Percentiles rank a stretch among this genome's conserved stretches.
Evolutionary conservation across 768 basidiomycete species (phyloP).

Genomic region (Boletus reticuloceps): DNA sequence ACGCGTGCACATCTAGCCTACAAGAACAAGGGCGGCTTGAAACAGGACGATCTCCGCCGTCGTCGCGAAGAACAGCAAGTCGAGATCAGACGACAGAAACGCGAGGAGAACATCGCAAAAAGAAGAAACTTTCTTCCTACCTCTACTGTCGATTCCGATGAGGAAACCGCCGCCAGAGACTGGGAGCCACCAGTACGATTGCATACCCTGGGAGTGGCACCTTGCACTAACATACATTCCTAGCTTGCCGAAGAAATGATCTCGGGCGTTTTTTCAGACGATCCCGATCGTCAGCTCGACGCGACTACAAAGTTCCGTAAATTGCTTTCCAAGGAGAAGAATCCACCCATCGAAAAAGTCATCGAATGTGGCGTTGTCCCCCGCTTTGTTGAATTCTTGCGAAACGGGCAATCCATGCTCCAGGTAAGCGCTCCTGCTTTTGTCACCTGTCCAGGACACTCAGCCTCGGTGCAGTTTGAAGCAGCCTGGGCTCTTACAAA

Average conservation of each 20-base stretch:
- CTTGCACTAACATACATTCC: constrained; percentile 7
- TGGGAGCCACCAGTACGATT: constrained; percentile 75
- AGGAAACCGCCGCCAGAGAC: constrained; percentile 64
- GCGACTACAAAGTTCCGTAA: constrained; percentile 99
- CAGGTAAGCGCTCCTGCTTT: constrained; percentile 49
- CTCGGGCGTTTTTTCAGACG: constrained; percentile 86
- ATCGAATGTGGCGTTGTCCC: constrained; percentile 97
- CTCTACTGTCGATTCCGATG: constrained; percentile 82
- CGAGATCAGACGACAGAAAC: constrained; percentile 96
- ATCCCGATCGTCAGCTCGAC: constrained; percentile 89
- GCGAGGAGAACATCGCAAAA: constrained; percentile 98
- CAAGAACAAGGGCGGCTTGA: constrained; percentile 88
- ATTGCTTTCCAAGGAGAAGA: constrained; percentile 98
- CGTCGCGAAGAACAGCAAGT: constrained; percentile 98
- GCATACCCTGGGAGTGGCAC: constrained; percentile 9
- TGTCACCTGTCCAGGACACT: constrained; percentile 4
- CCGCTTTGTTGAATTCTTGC: constrained; percentile 94
- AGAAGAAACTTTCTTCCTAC: constrained; percentile 88
- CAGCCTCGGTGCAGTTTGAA: constrained; percentile 64
- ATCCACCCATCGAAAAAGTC: constrained; percentile 97
- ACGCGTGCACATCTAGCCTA: constrained; percentile 61
- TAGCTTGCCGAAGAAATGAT: constrained; percentile 93
- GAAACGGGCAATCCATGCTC: constrained; percentile 76
- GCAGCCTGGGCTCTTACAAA: constrained; percentile 98
- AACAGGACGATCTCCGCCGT: constrained; percentile 91